These are phyloP conservation scores for Blechomonas ayalai DNA, from an alignment of 208 protist genomes.

Conservation along the genomic window DNA sequence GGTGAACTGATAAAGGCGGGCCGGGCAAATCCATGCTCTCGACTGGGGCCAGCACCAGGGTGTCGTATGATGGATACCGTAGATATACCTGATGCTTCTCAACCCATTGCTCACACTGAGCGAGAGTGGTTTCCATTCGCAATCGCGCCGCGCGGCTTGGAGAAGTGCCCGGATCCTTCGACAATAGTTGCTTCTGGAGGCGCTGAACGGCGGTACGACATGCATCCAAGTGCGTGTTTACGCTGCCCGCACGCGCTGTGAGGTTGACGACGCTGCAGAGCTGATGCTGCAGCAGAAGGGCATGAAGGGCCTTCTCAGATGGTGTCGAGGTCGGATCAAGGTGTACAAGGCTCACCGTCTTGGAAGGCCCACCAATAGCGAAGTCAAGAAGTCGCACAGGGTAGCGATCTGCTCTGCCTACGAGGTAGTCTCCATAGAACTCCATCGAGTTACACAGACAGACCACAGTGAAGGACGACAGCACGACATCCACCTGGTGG, in stretches of 20 bases:
- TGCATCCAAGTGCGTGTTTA: constrained; percentile 12
- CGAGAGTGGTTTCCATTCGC: constrained; percentile 3
- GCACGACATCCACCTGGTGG: constrained; percentile 19
- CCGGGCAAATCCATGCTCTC: too few species aligned
- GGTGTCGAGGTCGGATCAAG: constrained; percentile 7
- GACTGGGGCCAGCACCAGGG: too few species aligned
- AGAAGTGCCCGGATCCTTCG: constrained; percentile 1
- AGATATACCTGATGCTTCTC: too few species aligned
- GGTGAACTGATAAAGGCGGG: too few species aligned
- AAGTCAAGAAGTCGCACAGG: constrained; percentile 25
- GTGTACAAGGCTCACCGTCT: constrained; percentile 18
- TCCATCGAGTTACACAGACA: constrained; percentile 17
- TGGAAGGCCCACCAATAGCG: constrained; percentile 14
- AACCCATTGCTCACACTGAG: background rate
- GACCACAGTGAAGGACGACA: constrained; percentile 33
- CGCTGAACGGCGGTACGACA: constrained; percentile 2
- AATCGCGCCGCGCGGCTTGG: constrained; percentile 5
- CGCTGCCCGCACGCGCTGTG: constrained; percentile 5
- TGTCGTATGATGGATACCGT: too few species aligned
- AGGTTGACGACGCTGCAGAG: constrained; percentile 9
- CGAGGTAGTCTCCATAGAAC: constrained; percentile 5
- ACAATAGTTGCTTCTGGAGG: constrained; percentile 4
- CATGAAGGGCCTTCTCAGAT: background rate
- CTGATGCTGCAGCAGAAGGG: constrained; percentile 15
- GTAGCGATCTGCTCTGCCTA: constrained; percentile 9